phyloP scores from a whole-genome alignment of 306 rosid genomes.

The Prunus salicina region DNA sequence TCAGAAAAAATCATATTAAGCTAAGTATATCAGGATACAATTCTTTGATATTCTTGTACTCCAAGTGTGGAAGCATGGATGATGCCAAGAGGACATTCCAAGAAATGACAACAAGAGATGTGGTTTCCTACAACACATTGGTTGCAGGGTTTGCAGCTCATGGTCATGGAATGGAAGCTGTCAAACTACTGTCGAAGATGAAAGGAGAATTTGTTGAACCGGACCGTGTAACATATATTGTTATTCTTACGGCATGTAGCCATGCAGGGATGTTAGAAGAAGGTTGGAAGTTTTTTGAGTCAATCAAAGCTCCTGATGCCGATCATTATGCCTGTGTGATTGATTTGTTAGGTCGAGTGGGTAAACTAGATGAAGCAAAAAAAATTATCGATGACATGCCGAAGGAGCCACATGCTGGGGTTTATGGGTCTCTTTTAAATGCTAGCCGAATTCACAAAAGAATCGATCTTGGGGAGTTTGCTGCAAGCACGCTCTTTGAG shows the following conservation, averaged over 20 bases:
- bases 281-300: conserved; percentile 54
- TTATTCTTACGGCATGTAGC: conserved; percentile 61
- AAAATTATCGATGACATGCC: conserved; percentile 54
- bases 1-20: conserved; percentile 37
- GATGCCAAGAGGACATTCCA: conserved; percentile 48
- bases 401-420: conserved; percentile 63
- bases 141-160: conserved; percentile 64
- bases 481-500: conserved; percentile 57
- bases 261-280: conserved; percentile 57
- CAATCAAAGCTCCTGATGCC: conserved; percentile 52
- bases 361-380: conserved; percentile 60
- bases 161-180: conserved; percentile 58
- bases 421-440: conserved; percentile 62
- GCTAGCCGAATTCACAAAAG: conserved; percentile 56
- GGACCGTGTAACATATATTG: conserved; percentile 52
- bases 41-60: conserved; percentile 62
- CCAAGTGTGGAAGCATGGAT: conserved; percentile 60
- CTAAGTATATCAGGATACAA: conserved; percentile 52
- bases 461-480: conserved; percentile 56
- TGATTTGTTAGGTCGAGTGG: conserved; percentile 60
- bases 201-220: conserved; percentile 52
- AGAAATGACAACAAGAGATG: conserved; percentile 48
- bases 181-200: conserved; percentile 47
- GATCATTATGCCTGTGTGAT: conserved; percentile 72
- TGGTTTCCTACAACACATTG: conserved; percentile 59